These are phyloP conservation scores for Rhodotorula taiwanensis DNA, from an alignment of 768 basidiomycete species.

Conservation along the genomic window DNA sequence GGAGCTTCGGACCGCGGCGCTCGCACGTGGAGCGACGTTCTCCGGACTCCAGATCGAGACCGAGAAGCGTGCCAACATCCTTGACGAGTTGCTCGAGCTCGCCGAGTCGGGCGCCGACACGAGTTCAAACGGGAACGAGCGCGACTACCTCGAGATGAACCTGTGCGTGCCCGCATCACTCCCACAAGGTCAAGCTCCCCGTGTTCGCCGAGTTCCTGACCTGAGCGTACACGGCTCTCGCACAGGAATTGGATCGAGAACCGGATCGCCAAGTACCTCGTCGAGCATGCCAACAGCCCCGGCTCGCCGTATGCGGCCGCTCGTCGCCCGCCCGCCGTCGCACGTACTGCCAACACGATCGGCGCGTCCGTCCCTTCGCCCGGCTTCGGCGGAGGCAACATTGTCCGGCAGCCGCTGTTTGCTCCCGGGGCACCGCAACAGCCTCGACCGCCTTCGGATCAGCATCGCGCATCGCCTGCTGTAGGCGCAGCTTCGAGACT, in stretches of 20 bases:
- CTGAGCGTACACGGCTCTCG: too few relatives aligned
- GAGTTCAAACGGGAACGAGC: constrained; percentile 20
- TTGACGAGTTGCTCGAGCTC: constrained; percentile 25
- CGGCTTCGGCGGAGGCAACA: neutral
- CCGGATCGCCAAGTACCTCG: constrained; percentile 1
- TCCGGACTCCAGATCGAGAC: constrained; percentile 15
- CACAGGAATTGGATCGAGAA: constrained; percentile 9
- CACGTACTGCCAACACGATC: too few relatives aligned
- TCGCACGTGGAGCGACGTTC: neutral
- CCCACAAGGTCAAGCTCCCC: too few relatives aligned
- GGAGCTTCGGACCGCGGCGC: constrained; percentile 2
- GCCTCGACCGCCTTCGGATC: too few relatives aligned
- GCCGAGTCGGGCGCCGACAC: neutral
- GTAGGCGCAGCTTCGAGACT: neutral
- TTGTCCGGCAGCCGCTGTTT: neutral
- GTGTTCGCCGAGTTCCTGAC: too few relatives aligned
- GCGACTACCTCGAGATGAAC: constrained; percentile 5
- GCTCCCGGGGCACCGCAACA: too few relatives aligned
- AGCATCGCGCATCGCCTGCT: neutral
- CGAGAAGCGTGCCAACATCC: constrained; percentile 17
- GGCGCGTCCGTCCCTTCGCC: too few relatives aligned
- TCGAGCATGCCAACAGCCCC: neutral
- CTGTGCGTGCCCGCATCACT: constrained; percentile 3
- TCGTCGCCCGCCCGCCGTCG: neutral
- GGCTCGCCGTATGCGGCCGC: neutral